A percentile compares a stretch with the other conserved stretches of the same genome.
Evolutionary conservation across 2,329 filamentous ascomycete genomes (phyloP).

Genomic region (Aureobasidium leucospermi): DNA sequence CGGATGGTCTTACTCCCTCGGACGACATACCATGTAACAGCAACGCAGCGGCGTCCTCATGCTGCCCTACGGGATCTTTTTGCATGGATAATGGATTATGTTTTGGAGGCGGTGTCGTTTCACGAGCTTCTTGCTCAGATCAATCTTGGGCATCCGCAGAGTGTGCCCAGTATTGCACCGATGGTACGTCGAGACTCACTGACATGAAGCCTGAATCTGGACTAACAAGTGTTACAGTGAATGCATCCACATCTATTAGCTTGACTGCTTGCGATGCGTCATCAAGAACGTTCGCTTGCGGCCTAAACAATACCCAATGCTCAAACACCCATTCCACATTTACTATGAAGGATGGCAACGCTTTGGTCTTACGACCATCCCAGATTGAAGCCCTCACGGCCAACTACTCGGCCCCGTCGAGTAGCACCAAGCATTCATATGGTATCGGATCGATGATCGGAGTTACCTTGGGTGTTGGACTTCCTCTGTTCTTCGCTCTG

Average conservation of each 20-base stretch:
- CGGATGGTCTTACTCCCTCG: slow-evolving; percentile 22
- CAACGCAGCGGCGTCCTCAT: slow-evolving; percentile 19
- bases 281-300: slow-evolving; percentile 26
- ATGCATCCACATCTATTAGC: slow-evolving; percentile 7
- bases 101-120: slow-evolving; percentile 24
- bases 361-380: slow-evolving; percentile 23
- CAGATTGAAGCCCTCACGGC: slow-evolving; percentile 23
- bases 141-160: slow-evolving; percentile 23
- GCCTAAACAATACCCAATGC: slow-evolving; percentile 22
- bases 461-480: slow-evolving; percentile 22
- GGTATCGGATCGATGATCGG: slow-evolving; percentile 24
- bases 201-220: neutral
- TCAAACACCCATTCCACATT: slow-evolving; percentile 21
- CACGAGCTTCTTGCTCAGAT: slow-evolving; percentile 26
- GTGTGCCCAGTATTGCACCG: slow-evolving; percentile 25
- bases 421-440: slow-evolving; percentile 15
- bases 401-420: slow-evolving; percentile 14
- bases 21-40: slow-evolving; percentile 21
- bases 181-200: slow-evolving; percentile 14
- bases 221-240: neutral
- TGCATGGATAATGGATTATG: slow-evolving; percentile 28
- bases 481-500: slow-evolving; percentile 24
- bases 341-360: slow-evolving; percentile 19
- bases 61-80: slow-evolving; percentile 24
- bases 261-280: slow-evolving; percentile 14